Evolutionary conservation across 2,329 filamentous ascomycete species (phyloP).

Genomic region (Albifimbria verrucaria): DNA sequence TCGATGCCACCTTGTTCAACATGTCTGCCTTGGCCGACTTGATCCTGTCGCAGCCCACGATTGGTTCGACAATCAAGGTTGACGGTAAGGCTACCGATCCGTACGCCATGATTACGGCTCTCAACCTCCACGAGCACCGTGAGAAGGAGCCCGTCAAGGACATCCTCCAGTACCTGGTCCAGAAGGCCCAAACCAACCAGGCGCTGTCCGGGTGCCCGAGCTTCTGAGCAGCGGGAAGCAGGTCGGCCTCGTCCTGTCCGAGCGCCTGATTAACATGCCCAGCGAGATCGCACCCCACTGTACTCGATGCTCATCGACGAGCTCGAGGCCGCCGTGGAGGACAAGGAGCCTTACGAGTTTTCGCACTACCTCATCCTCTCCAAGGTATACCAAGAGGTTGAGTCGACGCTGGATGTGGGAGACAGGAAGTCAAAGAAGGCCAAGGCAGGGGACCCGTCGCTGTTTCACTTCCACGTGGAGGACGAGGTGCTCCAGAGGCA

Average conservation of each 20-base stretch:
- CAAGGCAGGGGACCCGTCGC: conserved; percentile 54
- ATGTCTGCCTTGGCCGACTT: conserved; percentile 82
- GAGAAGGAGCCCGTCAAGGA: conserved; percentile 69
- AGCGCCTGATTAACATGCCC: conserved; percentile 96
- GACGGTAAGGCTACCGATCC: conserved; percentile 90
- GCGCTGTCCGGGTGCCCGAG: conserved; percentile 54
- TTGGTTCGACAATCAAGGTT: conserved; percentile 96
- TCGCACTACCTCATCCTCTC: conserved; percentile 89
- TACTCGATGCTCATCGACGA: conserved; percentile 94
- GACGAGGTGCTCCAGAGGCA: conserved; percentile 84
- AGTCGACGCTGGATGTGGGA: conserved; percentile 72
- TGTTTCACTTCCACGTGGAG: conserved; percentile 93
- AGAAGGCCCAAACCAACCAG: conserved; percentile 50
- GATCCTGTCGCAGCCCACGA: conserved; percentile 78
- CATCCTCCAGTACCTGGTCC: conserved; percentile 67
- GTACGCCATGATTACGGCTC: conserved; percentile 84
- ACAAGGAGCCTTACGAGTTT: conserved; percentile 90
- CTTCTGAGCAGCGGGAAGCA: conserved; percentile 55
- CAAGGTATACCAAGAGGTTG: conserved; percentile 88
- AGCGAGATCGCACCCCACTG: conserved; percentile 89
- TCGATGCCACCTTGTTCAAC: conserved; percentile 81
- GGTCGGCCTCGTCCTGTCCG: conserved; percentile 83
- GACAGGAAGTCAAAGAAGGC: conserved; percentile 61
- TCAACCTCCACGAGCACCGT: conserved; percentile 79
- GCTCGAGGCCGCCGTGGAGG: conserved; percentile 81